A percentile compares a stretch with the other conserved stretches of the same genome.
phyloP scores from a whole-genome alignment of 1,284 basidiomycete species.

The Ustanciosporium gigantosporum region DNA sequence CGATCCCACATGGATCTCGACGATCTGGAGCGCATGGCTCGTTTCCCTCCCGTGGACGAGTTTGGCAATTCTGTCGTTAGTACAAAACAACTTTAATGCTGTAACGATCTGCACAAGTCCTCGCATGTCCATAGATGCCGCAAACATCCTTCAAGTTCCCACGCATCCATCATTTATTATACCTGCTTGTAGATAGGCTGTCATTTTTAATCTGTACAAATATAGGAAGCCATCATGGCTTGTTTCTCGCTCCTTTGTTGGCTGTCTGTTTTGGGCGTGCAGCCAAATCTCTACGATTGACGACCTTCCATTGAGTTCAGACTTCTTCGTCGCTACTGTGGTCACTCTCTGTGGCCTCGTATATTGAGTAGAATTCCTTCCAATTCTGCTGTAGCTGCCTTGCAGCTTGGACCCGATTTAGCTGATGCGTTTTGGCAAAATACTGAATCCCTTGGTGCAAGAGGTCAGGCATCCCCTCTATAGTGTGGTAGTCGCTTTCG shows the following conservation, averaged over 20 bases:
- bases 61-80: constrained; percentile 11
- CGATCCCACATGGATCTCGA: constrained; percentile 28
- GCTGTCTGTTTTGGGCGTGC: too few species aligned
- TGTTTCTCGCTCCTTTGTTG: too few species aligned
- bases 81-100: neutral
- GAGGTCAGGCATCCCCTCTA: constrained; percentile 25
- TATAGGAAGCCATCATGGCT: too few species aligned
- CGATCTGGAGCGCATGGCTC: constrained; percentile 32
- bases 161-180: too few species aligned
- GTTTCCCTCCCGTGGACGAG: constrained; percentile 26
- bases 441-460: constrained; percentile 16
- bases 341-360: too few species aligned
- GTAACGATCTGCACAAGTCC: neutral
- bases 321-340: too few species aligned
- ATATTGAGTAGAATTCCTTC: constrained; percentile 13
- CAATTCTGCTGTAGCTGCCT: constrained; percentile 19
- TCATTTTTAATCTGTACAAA: too few species aligned
- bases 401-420: constrained; percentile 7
- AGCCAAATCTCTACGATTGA: too few species aligned
- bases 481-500: constrained; percentile 52
- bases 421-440: constrained; percentile 13
- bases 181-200: too few species aligned
- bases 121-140: too few species aligned
- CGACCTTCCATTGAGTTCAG: too few species aligned
- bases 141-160: too few species aligned